Base-by-base conservation (phyloP, 2,329 filamentous ascomycete species). In the Arthroderma sp. region DNA sequence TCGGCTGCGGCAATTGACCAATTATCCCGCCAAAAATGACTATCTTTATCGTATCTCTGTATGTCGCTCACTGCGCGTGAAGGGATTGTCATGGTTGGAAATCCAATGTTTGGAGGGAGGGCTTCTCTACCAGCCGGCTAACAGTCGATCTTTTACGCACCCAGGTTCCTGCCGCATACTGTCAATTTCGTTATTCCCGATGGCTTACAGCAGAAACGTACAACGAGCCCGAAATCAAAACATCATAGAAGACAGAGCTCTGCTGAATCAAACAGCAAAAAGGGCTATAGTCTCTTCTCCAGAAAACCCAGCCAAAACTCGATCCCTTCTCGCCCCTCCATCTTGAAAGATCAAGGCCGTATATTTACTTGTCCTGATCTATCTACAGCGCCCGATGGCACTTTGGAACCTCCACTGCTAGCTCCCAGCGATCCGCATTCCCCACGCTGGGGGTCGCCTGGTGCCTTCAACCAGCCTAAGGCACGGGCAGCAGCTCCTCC, bases 141-240 rank as follows among this genome's bases (percentile, higher is more conserved):
- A 22, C 15, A 22, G 15, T 69, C 8, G 65, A 72, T 52, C 73
- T 74, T 49, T 63, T 74, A 49, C 70, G 66, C 48, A 70, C 68
- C n/a, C 58, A 94, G 88, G 46, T 94, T 94, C 61, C 76, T 95
- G 32, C 89, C 89, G 31, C 88, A 94, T 63, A 96, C 89, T 36
- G 73, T 94, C 57, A 81, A 94, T 63, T 96, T 96, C 63, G 80
- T 81, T 54, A 72, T 84, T 46, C 50, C 51, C 5, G 45, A 53
- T 27, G 45, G 45, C 31, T 11, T n/a, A 7, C 30, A 32, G 10
- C 39, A 40, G 29, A 38, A 31, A 15, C 44, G 42, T n/a, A 31
- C 45, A 10, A 46, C 49, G 10, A 49, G 43, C 33, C 45, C 42
- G 8, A 36, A 38, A 28, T 42, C 36, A 7, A 43, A 43, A 27